These are phyloP conservation scores for Fusarium virguliforme DNA, from an alignment of 2,329 filamentous ascomycete species.

Conservation along the genomic window DNA sequence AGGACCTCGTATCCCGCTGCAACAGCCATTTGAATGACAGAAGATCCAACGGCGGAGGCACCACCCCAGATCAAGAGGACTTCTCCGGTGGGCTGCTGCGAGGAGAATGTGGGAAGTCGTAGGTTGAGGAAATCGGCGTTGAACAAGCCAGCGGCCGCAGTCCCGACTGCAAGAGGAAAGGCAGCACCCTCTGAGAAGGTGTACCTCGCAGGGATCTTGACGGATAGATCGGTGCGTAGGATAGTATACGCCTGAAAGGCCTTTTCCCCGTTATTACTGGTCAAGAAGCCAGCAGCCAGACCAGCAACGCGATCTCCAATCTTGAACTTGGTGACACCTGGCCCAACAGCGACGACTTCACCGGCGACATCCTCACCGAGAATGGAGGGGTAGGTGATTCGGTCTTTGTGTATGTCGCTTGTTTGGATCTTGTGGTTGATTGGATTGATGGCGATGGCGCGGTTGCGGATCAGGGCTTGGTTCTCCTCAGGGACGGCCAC, in stretches of 20 bases:
- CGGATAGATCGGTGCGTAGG: slow-evolving; percentile 28
- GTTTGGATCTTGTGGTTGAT: slow-evolving; percentile 50
- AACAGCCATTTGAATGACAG: slow-evolving; percentile 63
- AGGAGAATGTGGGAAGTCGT: slow-evolving; percentile 20
- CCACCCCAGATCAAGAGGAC: slow-evolving; percentile 64
- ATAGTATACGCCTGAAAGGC: slow-evolving; percentile 41
- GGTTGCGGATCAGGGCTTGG: slow-evolving; percentile 51
- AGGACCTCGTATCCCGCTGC: slow-evolving; percentile 64
- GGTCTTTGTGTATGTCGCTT: slow-evolving; percentile 17
- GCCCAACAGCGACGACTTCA: slow-evolving; percentile 53
- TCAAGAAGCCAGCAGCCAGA: slow-evolving; percentile 52
- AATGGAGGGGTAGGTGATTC: slow-evolving; percentile 43
- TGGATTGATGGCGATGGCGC: slow-evolving; percentile 55
- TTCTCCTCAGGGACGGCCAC: slow-evolving; percentile 14
- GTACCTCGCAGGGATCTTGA: slow-evolving; percentile 42
- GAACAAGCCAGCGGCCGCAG: slow-evolving; percentile 45
- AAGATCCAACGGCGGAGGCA: slow-evolving; percentile 62
- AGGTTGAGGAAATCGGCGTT: slow-evolving; percentile 28
- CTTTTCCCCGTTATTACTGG: slow-evolving; percentile 47
- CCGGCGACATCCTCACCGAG: slow-evolving; percentile 55
- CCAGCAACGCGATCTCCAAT: slow-evolving; percentile 44
- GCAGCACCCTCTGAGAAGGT: slow-evolving; percentile 43
- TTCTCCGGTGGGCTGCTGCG: slow-evolving; percentile 4
- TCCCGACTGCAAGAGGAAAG: slow-evolving; percentile 45
- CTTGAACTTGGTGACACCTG: slow-evolving; percentile 42